A percentile compares a stretch with the other conserved stretches of the same genome.
These are phyloP conservation scores for Debaryomyces udenii DNA, from an alignment of 1,139 yeast genomes.

Conservation along the genomic window DNA sequence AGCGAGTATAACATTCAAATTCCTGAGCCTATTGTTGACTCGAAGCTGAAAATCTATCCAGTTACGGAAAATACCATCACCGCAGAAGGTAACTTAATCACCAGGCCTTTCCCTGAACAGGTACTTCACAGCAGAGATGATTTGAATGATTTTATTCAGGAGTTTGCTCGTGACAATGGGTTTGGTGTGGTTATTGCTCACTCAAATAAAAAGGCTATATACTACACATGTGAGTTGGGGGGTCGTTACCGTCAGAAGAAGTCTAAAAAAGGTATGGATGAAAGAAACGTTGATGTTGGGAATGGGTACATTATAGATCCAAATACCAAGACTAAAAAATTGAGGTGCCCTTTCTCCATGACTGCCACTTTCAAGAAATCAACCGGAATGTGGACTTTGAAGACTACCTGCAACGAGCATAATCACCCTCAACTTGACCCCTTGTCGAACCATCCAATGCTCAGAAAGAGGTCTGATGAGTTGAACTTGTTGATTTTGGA, in stretches of 20 bases:
- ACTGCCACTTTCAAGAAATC: conserved; percentile 57
- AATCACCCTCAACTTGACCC: conserved; percentile 64
- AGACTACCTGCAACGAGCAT: conserved; percentile 59
- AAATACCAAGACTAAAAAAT: conserved; percentile 52
- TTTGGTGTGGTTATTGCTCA: conserved; percentile 65
- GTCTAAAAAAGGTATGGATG: conserved; percentile 36
- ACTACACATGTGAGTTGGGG: conserved; percentile 64
- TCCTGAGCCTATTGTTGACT: conserved; percentile 51
- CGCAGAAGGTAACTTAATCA: conserved; percentile 54
- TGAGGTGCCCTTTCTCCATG: conserved; percentile 61
- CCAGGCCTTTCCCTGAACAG: conserved; percentile 59
- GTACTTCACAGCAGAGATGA: conserved; percentile 53
- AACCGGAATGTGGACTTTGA: conserved; percentile 54
- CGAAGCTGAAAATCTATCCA: conserved; percentile 50
- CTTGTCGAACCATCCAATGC: conserved; percentile 58
- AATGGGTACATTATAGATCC: conserved; percentile 46
- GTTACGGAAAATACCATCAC: conserved; percentile 51
- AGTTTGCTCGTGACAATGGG: conserved; percentile 60
- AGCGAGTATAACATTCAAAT: conserved; percentile 51
- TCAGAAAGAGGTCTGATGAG: conserved; percentile 56
- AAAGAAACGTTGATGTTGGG: conserved; percentile 31
- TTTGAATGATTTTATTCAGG: conserved; percentile 56
- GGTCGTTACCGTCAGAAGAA: conserved; percentile 60
- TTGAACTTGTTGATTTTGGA: conserved; percentile 56
- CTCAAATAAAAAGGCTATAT: conserved; percentile 60